Percentiles rank a stretch among this genome's conserved stretches.
These are phyloP conservation scores for Edaphochlamys debaryana DNA, from an alignment of 139 green algal genomes.

Conservation along the genomic window DNA sequence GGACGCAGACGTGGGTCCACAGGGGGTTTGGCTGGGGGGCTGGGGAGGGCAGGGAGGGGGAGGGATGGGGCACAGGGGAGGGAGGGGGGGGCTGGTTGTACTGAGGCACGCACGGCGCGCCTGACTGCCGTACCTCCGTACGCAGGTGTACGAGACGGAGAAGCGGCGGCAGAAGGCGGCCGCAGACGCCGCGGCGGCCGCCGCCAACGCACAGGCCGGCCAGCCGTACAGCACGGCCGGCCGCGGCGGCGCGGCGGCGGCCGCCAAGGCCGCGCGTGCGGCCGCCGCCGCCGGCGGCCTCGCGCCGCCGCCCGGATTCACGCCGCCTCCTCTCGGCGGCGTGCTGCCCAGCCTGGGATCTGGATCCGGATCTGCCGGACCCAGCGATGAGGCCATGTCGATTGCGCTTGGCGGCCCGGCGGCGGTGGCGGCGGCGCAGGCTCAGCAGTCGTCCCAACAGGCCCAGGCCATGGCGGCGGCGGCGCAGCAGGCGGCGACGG, in stretches of 20 bases:
- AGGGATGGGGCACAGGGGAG: not conserved
- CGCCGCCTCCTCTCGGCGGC: too few species aligned
- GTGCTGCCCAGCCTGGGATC: not conserved
- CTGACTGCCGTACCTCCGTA: not conserved
- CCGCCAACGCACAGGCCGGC: constrained; percentile 5
- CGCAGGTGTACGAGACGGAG: constrained; percentile 67
- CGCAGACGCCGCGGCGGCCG: constrained; percentile 10
- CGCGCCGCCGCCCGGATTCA: not conserved
- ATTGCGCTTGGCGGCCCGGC: too few species aligned
- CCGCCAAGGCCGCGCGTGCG: not conserved
- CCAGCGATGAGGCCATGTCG: not conserved
- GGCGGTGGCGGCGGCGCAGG: not conserved
- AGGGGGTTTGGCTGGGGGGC: not conserved
- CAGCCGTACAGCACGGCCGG: not conserved
- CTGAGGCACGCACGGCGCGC: too few species aligned
- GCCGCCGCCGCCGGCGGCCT: not conserved
- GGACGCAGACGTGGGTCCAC: constrained; percentile 62
- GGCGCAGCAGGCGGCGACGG: not conserved
- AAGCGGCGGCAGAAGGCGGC: constrained; percentile 43
- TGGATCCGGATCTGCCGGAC: too few species aligned
- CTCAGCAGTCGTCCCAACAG: not conserved
- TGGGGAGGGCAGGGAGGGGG: not conserved
- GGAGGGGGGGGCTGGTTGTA: not conserved
- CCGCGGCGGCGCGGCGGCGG: not conserved
- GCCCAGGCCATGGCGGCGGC: constrained; percentile 4